Conservation (phyloP, 176 grass and related monocot species). For the Bothriochloa decipiens region DNA sequence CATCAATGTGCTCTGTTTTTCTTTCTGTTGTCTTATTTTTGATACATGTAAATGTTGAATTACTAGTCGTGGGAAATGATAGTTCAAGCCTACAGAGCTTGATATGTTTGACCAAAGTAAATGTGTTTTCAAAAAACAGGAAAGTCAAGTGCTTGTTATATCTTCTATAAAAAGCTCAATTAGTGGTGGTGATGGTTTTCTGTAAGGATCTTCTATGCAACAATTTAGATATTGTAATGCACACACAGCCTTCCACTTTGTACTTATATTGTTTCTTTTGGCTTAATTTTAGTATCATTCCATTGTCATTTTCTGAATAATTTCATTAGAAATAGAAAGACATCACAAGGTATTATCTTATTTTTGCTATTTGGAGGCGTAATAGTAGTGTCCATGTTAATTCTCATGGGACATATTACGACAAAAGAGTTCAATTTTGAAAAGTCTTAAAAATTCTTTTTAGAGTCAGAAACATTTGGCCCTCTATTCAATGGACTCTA, state of each 20-base stretch:
- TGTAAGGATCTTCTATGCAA: neutral
- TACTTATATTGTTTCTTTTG: neutral
- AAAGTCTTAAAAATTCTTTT: neutral
- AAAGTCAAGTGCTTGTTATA: neutral
- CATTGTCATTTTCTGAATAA: neutral
- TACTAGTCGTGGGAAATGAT: constrained; percentile 25
- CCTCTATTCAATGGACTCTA: neutral
- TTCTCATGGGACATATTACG: neutral
- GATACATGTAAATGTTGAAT: constrained; percentile 36
- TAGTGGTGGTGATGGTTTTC: neutral
- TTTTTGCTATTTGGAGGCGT: neutral
- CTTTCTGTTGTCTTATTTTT: neutral
- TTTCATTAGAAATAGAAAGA: neutral
- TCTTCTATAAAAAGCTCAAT: neutral
- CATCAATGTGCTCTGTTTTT: neutral
- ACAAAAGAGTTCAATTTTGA: neutral
- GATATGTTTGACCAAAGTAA: constrained; percentile 34
- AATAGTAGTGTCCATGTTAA: neutral
- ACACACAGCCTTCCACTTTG: neutral
- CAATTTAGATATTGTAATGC: neutral
- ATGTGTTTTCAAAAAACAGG: neutral
- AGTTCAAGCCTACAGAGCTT: neutral
- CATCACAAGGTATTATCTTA: neutral
- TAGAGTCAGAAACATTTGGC: neutral
- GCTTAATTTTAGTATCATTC: neutral